Conservation (phyloP, 768 basidiomycete genomes). For the Punctularia strigosozonata region DNA sequence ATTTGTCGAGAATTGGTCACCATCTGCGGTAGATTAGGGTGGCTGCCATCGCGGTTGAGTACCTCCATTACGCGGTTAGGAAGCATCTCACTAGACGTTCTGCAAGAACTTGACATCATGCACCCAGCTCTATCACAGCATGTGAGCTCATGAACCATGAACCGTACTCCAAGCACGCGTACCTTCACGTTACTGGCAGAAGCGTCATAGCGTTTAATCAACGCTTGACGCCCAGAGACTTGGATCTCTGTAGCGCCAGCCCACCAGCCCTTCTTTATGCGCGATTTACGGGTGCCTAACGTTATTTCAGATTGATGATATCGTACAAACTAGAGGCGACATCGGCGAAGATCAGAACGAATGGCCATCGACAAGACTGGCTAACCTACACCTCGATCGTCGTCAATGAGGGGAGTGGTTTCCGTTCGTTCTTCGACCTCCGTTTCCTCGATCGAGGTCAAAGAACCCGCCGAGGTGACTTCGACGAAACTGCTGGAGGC, state of each 20-base stretch:
- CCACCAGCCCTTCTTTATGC: slow-evolving; percentile 37
- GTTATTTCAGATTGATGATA: slow-evolving; percentile 39
- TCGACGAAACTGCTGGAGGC: too few relatives aligned
- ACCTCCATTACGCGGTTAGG: not conserved
- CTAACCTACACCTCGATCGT: slow-evolving; percentile 1
- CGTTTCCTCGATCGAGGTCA: too few relatives aligned
- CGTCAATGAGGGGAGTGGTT: too few relatives aligned
- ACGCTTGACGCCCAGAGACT: slow-evolving; percentile 24
- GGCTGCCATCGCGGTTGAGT: slow-evolving; percentile 17
- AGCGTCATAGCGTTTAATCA: slow-evolving; percentile 35
- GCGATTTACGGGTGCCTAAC: slow-evolving; percentile 21
- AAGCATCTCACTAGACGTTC: slow-evolving; percentile 30
- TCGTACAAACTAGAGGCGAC: slow-evolving; percentile 26
- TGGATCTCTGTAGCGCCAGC: slow-evolving; percentile 28
- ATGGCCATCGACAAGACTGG: too few relatives aligned
- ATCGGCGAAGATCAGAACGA: too few relatives aligned
- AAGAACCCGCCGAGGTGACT: too few relatives aligned
- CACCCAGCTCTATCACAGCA: slow-evolving; percentile 28
- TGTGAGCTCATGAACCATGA: not conserved
- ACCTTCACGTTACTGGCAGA: slow-evolving; percentile 21
- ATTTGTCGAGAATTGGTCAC: slow-evolving; percentile 10
- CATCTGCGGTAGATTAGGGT: slow-evolving; percentile 43
- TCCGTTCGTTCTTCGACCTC: too few relatives aligned
- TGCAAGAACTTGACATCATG: slow-evolving; percentile 38
- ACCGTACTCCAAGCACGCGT: too few relatives aligned